These are phyloP conservation scores for Cyberlindnera euphorbiiphila DNA, from an alignment of 805 yeast genomes.

Conservation along the genomic window DNA sequence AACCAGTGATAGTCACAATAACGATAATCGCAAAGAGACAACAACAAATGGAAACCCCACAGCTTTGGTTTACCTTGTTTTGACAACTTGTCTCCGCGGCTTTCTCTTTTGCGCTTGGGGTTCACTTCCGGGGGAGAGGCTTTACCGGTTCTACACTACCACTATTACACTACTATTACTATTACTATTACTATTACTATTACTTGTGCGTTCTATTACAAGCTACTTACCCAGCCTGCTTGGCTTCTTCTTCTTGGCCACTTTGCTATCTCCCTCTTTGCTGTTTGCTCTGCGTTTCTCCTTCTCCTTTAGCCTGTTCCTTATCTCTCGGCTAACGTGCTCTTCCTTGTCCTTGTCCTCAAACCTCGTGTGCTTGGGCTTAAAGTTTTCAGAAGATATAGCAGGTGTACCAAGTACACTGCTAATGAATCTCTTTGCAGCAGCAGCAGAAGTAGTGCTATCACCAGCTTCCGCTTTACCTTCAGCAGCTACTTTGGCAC, in stretches of 20 bases:
- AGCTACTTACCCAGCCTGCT: too few species aligned
- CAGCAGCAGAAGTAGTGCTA: slow-evolving; percentile 35
- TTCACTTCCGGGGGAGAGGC: too few species aligned
- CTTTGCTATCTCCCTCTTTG: slow-evolving; percentile 1
- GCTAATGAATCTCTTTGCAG: slow-evolving; percentile 45
- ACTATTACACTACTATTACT: too few species aligned
- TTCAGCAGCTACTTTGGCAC: slow-evolving; percentile 35
- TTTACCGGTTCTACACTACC: too few species aligned
- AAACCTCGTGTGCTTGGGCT: slow-evolving; percentile 53
- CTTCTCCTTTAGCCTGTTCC: slow-evolving; percentile 10
- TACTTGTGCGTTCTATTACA: too few species aligned
- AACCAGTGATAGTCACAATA: too few species aligned
- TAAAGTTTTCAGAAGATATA: slow-evolving; percentile 47
- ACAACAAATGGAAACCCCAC: background rate
- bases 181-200: too few species aligned
- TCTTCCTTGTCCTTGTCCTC: slow-evolving; percentile 22
- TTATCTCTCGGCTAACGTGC: slow-evolving; percentile 1
- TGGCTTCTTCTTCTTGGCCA: background rate
- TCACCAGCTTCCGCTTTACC: slow-evolving; percentile 16
- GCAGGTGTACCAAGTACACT: slow-evolving; percentile 48
- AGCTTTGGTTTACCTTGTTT: too few species aligned
- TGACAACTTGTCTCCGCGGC: too few species aligned
- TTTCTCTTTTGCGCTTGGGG: too few species aligned
- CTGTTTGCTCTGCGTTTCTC: slow-evolving; percentile 6
- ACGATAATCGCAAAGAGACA: background rate